These are phyloP conservation scores for Diphasiastrum complanatum DNA, from an alignment of 83 land plant genomes.

Conservation along the genomic window DNA sequence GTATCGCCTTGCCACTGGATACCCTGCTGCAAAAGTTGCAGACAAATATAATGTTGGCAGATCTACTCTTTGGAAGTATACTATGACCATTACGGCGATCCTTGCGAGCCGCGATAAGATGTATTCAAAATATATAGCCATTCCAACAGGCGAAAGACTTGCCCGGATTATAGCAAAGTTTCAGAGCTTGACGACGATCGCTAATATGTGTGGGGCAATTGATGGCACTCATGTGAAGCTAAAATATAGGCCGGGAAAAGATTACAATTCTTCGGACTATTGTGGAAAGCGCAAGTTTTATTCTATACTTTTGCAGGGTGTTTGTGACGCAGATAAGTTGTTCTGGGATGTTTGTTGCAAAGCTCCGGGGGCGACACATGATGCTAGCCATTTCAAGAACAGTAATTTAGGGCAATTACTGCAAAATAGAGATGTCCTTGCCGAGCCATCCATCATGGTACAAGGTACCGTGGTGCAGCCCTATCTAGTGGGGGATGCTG, in stretches of 20 bases:
- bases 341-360: slow-evolving; percentile 33
- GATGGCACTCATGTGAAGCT: slow-evolving; percentile 26
- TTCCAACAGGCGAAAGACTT: slow-evolving; percentile 24
- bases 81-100: slow-evolving; percentile 17
- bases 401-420: slow-evolving; percentile 22
- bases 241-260: slow-evolving; percentile 4
- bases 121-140: slow-evolving; percentile 22
- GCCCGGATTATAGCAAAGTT: slow-evolving; percentile 7
- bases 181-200: slow-evolving; percentile 4
- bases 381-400: slow-evolving; percentile 19
- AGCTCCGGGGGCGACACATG: slow-evolving; percentile 22
- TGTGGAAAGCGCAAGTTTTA: slow-evolving; percentile 4
- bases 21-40: slow-evolving; percentile 8
- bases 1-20: slow-evolving; percentile 16
- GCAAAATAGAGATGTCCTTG: slow-evolving; percentile 3
- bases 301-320: slow-evolving; percentile 24
- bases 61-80: slow-evolving; percentile 18
- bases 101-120: slow-evolving; percentile 11
- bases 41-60: slow-evolving; percentile 16
- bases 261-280: not conserved
- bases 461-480: slow-evolving; percentile 4
- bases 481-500: slow-evolving; percentile 18
- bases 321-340: slow-evolving; percentile 28
- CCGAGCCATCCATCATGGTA: slow-evolving; percentile 10
- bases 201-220: slow-evolving; percentile 26